These are phyloP conservation scores for Tolypocladium ovalisporum DNA, from an alignment of 2,329 filamentous ascomycete genomes.

Conservation along the genomic window DNA sequence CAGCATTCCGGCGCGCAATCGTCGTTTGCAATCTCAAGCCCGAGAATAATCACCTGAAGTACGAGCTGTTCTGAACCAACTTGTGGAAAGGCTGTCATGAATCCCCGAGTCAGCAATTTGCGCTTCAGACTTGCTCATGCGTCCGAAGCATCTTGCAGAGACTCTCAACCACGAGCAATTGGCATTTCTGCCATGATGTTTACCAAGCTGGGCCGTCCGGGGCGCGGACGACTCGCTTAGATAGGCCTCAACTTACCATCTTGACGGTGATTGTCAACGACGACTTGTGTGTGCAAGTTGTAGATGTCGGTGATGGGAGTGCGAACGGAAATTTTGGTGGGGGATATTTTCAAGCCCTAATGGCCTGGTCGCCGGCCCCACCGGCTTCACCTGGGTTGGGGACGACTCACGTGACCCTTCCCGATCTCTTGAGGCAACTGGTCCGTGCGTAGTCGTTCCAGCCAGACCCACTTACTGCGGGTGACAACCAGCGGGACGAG, in stretches of 20 bases:
- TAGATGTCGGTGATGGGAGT: conserved; percentile 19
- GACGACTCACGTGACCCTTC: conserved; percentile 30
- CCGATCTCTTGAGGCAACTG: no score
- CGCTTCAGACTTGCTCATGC: conserved; percentile 72
- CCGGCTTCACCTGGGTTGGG: conserved; percentile 21
- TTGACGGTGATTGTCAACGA: conserved; percentile 46
- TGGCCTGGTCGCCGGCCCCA: conserved; percentile 7
- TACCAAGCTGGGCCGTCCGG: neutral
- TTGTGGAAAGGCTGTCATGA: conserved; percentile 74
- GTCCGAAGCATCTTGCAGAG: conserved; percentile 98
- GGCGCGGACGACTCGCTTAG: conserved; percentile 5
- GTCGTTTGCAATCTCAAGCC: neutral
- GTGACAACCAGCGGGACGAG: neutral
- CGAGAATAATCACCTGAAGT: conserved; percentile 72
- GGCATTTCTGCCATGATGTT: conserved; percentile 32
- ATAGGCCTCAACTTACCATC: conserved; percentile 54
- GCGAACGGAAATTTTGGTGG: conserved; percentile 24
- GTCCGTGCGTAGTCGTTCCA: no score
- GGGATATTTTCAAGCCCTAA: conserved; percentile 31
- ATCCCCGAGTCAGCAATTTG: conserved; percentile 97
- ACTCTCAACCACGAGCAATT: conserved; percentile 47
- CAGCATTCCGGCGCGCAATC: conserved; percentile 8
- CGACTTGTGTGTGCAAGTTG: conserved; percentile 25
- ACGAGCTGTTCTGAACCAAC: conserved; percentile 92
- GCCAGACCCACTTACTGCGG: conserved; percentile 6